Base-by-base conservation (phyloP, 202 grass and related monocot species). In the Panicum hallii region DNA sequence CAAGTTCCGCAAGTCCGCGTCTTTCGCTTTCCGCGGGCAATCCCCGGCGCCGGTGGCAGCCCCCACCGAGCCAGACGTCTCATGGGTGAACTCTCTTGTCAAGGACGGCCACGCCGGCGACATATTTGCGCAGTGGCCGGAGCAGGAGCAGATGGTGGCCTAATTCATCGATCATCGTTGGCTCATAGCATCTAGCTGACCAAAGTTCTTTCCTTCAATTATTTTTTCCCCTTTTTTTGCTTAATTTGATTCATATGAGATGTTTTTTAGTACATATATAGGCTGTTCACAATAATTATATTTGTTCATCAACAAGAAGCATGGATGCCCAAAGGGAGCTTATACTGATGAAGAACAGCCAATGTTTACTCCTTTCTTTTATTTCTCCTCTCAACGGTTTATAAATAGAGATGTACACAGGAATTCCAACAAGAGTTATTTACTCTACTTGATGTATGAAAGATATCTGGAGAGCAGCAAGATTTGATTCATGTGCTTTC, bases 191-290 rank as follows among this genome's bases (percentile, higher is more conserved):
- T 34, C 84, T 88, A 84, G 81, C 90, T 99, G 86, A 99, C 93
- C 87, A 85, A 84, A 87, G 90, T 96, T 99, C 90, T 94, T 99
- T 99, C 89, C 91, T 94, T 99, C 84, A 88, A 92, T 90, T 84
- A 84, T 81, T 90, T 83, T 66, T 61, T 73, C 46, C 36, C 63
- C 49, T 75, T 83, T 75, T 61, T 93, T 88, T 84, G 74, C 90
- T 91, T 84, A 75, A 92, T 84, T 90, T 75, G 64, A 91, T 91
- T 91, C 89, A 81, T 82, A 88, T 66, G 84, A 87, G 77, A 88
- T 71, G 85, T 77, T 88, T 75, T 84, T 88, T 81, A 90, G 77
- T 77, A 87, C 70, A 90, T 38, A 90, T 84, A 84, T 87, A 71
- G 77, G 81, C 89, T 90, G 85, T 87, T 84, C 89, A 57, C 69